Conservation (phyloP, 495 filamentous ascomycete genomes). For the Parathielavia hyrcaniae region DNA sequence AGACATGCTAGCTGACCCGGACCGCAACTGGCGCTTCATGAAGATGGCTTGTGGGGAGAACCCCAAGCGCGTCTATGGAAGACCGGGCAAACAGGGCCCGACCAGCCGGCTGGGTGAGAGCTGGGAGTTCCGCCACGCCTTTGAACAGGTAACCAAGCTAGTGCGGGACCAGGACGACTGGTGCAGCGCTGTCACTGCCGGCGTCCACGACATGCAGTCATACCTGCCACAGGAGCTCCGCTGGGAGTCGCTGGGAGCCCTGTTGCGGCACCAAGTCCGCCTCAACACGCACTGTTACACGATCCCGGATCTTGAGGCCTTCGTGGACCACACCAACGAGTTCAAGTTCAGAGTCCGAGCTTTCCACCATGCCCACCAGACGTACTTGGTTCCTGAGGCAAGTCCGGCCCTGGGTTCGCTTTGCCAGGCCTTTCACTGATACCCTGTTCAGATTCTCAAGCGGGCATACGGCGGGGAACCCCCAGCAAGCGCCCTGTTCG, state of each 20-base stretch:
- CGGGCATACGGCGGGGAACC: slow-evolving; percentile 43
- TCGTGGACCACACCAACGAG: slow-evolving; percentile 57
- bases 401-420: background rate
- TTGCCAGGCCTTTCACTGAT: background rate
- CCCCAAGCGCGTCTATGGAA: slow-evolving; percentile 49
- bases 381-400: slow-evolving; percentile 53
- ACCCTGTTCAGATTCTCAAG: slow-evolving; percentile 37
- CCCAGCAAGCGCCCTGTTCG: slow-evolving; percentile 48
- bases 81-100: slow-evolving; percentile 36
- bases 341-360: slow-evolving; percentile 56
- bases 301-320: slow-evolving; percentile 56
- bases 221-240: slow-evolving; percentile 50
- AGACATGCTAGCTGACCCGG: slow-evolving; percentile 45
- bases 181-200: slow-evolving; percentile 48
- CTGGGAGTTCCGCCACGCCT: slow-evolving; percentile 57
- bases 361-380: slow-evolving; percentile 60
- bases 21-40: slow-evolving; percentile 52
- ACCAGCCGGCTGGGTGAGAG: slow-evolving; percentile 52
- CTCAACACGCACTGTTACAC: slow-evolving; percentile 64
- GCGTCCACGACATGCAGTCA: slow-evolving; percentile 34
- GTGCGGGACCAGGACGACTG: slow-evolving; percentile 53
- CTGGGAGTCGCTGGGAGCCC: slow-evolving; percentile 53
- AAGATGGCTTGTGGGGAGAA: slow-evolving; percentile 72
- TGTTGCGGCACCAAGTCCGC: slow-evolving; percentile 54
- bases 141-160: slow-evolving; percentile 50